Conservation (phyloP, 2,329 filamentous ascomycete genomes). For the Plenodomus biglobosus region DNA sequence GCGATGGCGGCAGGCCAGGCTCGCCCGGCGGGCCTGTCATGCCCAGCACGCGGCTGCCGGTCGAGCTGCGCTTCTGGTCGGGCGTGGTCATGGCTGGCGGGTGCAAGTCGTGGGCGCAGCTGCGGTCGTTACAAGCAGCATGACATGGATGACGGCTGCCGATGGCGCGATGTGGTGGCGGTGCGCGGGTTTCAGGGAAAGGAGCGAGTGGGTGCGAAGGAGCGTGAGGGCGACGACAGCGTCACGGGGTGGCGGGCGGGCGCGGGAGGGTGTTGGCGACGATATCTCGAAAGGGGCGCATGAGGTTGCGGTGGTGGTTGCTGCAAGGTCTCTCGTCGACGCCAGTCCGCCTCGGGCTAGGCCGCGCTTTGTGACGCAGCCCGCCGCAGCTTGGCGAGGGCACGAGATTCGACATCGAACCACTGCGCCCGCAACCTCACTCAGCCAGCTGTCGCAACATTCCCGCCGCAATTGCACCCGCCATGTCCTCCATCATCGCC, state of each 20-base stretch:
- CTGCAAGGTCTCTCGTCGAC: slow-evolving; percentile 12
- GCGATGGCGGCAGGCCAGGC: slow-evolving; percentile 51
- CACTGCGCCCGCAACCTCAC: slow-evolving; percentile 14
- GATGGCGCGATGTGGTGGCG: slow-evolving; percentile 10
- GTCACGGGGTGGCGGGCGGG: slow-evolving; percentile 1
- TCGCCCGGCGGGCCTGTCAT: slow-evolving; percentile 52
- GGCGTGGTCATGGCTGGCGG: slow-evolving; percentile 38
- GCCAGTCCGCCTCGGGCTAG: slow-evolving; percentile 16
- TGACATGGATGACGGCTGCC: slow-evolving; percentile 30
- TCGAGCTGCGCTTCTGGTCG: slow-evolving; percentile 37
- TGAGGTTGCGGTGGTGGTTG: slow-evolving; percentile 15
- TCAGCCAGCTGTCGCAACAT: slow-evolving; percentile 18
- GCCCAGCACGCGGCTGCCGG: slow-evolving; percentile 41
- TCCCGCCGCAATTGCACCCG: slow-evolving; percentile 27
- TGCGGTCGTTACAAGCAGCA: slow-evolving; percentile 29
- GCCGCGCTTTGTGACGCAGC: slow-evolving; percentile 13
- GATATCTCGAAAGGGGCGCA: slow-evolving; percentile 19
- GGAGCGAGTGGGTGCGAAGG: slow-evolving; percentile 16
- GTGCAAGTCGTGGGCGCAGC: slow-evolving; percentile 30
- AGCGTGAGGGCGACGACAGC: slow-evolving; percentile 25
- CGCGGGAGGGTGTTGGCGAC: slow-evolving; percentile 6
- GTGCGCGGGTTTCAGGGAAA: slow-evolving; percentile 3
- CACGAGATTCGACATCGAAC: slow-evolving; percentile 22
- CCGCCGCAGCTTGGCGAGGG: slow-evolving; percentile 16
- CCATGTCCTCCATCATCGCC: slow-evolving; percentile 51